Base-by-base conservation (phyloP, 371 early-diverging fungal genomes). In the Apophysomyces variabilis region DNA sequence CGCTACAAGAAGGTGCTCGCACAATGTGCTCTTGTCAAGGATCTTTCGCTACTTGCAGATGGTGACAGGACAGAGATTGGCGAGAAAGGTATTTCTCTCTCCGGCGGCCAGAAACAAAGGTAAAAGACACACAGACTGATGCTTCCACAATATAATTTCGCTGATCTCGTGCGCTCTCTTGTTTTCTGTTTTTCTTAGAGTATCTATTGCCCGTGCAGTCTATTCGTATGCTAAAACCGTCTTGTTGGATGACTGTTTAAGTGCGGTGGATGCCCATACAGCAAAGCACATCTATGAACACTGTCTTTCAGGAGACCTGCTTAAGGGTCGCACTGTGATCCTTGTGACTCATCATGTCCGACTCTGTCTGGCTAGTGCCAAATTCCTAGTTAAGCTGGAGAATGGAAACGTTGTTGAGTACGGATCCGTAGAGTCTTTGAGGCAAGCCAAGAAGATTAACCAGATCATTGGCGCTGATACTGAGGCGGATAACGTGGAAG, bases 21-120 rank as follows among this genome's bases (percentile, higher is more conserved):
- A 6, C 78, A 78, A 35, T 90, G 90, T 47, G 90, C 90, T 9
- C 72, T 92, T 57, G 78, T 79, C 58, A 76, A 89, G 6, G 98
- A 97, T 73, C 77, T 97, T 18, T 84, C 90, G 41, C 88, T 88
- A 37, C 71, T 97, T 14, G 77, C 83, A 5, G 83, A 87, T 45
- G 95, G 95, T 21, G 97, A 96, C 73, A 64, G 79, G 72, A 96
- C 96, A 0, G 92, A 94, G 78, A 88, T 95, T 66, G 96, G 96
- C 9, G 95, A 95, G 75, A 86, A 86, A 37, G 90, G 90, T 1
- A 84, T 88, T 43, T 84, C 88, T 4, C 75, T 90, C 9, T 85
- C 86, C 11, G 90, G 89, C 64, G 89, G 90, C 21, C 90, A 89
- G 67, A 87, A 88, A 66, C 90, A 90, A 73, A 85, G 89, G 69